Percentiles rank a stretch among this genome's conserved stretches.
Evolutionary conservation across 805 yeast species (phyloP).

Genomic region (Blastobotrys terrestris): DNA sequence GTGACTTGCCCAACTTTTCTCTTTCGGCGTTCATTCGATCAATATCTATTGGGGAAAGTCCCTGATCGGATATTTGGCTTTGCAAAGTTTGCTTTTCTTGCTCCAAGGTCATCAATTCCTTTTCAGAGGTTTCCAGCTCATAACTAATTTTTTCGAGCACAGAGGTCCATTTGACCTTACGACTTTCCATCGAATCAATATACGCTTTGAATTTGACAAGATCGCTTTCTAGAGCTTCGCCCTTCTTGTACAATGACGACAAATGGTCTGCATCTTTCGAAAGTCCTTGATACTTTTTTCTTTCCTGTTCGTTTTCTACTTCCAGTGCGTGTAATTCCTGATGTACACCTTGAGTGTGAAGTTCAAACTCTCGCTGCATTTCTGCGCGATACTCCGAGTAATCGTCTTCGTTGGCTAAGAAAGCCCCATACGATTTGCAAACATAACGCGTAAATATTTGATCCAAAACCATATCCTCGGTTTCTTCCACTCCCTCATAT

Average conservation of each 20-base stretch:
- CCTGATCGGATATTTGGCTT: conserved; percentile 44
- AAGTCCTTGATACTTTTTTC: conserved; percentile 37
- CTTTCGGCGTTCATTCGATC: conserved; percentile 59
- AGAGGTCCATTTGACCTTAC: conserved; percentile 58
- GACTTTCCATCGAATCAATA: conserved; percentile 57
- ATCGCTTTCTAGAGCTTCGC: conserved; percentile 63
- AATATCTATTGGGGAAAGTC: conserved; percentile 56
- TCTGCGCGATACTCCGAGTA: conserved; percentile 48
- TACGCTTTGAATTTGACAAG: conserved; percentile 64
- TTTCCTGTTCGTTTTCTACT: conserved; percentile 37
- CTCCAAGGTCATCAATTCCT: conserved; percentile 38
- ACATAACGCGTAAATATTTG: conserved; percentile 55
- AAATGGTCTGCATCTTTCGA: conserved; percentile 42
- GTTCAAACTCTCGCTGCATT: conserved; percentile 50
- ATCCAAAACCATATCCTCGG: conserved; percentile 42
- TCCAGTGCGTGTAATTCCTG: conserved; percentile 40
- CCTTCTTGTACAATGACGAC: conserved; percentile 48
- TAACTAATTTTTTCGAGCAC: conserved; percentile 49
- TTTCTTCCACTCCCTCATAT: conserved; percentile 25
- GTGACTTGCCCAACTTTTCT: conserved; percentile 47
- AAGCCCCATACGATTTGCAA: conserved; percentile 59
- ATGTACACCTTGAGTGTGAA: conserved; percentile 44
- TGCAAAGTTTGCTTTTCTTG: conserved; percentile 36
- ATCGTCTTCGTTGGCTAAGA: conserved; percentile 59
- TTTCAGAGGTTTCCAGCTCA: conserved; percentile 45